Evolutionary conservation across 805 yeast genomes (phyloP).

Genomic region (Barnettozyma vustinii): DNA sequence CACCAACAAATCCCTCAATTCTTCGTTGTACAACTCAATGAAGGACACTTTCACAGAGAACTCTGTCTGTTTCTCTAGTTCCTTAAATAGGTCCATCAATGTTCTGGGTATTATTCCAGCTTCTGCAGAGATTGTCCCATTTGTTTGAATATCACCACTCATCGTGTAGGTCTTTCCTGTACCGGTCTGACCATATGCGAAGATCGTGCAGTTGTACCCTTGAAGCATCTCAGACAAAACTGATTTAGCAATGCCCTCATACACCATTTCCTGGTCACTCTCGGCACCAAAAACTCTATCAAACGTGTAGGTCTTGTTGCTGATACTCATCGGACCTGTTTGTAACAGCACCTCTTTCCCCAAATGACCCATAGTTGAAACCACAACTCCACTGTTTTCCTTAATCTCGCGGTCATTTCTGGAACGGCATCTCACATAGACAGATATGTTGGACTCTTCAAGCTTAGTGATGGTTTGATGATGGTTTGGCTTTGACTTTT

Average conservation of each 20-base stretch:
- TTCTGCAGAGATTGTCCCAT: conserved; percentile 34
- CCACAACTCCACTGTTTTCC: conserved; percentile 52
- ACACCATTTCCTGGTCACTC: conserved; percentile 65
- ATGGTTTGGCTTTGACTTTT: conserved; percentile 21
- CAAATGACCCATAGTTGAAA: conserved; percentile 41
- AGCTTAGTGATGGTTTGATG: conserved; percentile 9
- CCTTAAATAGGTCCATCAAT: conserved; percentile 47
- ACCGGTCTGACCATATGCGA: conserved; percentile 88
- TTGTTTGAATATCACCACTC: conserved; percentile 60
- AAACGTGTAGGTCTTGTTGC: conserved; percentile 53
- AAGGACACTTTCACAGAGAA: conserved; percentile 66
- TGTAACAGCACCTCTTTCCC: conserved; percentile 43
- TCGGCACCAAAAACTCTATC: conserved; percentile 81
- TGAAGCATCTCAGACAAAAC: conserved; percentile 56
- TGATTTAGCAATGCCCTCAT: conserved; percentile 55
- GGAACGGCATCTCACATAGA: conserved; percentile 52
- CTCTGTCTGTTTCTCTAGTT: conserved; percentile 41
- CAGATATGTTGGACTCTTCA: conserved; percentile 40
- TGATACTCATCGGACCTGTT: conserved; percentile 30
- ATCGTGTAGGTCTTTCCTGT: conserved; percentile 75
- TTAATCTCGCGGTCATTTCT: conserved; percentile 48
- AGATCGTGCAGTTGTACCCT: conserved; percentile 73
- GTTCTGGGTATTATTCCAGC: conserved; percentile 65
- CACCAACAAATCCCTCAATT: conserved; percentile 57
- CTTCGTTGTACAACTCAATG: conserved; percentile 80